phyloP scores from a whole-genome alignment of 2,329 filamentous ascomycete genomes.

The Ophiostoma sp. region DNA sequence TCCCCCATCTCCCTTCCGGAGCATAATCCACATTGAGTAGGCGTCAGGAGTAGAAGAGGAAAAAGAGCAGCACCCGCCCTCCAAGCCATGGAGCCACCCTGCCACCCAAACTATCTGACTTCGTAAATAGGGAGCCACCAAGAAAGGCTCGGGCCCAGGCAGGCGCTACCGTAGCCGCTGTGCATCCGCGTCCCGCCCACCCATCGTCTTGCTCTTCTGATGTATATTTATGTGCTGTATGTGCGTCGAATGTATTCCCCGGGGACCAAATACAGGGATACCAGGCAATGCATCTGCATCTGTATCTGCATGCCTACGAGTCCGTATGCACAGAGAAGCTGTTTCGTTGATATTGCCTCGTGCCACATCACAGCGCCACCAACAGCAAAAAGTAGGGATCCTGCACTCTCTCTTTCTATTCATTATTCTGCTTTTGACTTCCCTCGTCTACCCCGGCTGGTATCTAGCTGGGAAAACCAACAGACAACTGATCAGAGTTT shows the following conservation, averaged over 20 bases:
- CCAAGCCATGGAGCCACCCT: not conserved
- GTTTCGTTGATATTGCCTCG: constrained; percentile 8
- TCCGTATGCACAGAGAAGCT: no score
- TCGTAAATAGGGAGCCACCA: not conserved
- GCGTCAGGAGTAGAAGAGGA: constrained; percentile 4
- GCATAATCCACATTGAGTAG: constrained; percentile 8
- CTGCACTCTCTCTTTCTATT: not conserved
- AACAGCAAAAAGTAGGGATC: not conserved
- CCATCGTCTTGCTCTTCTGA: not conserved
- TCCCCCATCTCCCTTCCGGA: constrained; percentile 9
- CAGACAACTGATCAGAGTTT: constrained; percentile 3
- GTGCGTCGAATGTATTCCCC: no score
- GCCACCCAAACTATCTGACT: not conserved
- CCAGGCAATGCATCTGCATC: not conserved
- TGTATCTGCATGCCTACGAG: not conserved
- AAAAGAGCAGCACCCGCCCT: constrained; percentile 9
- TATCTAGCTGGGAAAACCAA: constrained; percentile 1
- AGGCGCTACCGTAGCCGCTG: constrained; percentile 10
- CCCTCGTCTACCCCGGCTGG: constrained; percentile 3
- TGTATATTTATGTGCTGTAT: not conserved
- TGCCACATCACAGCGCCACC: constrained; percentile 1
- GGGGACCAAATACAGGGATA: not conserved
- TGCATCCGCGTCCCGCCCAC: not conserved
- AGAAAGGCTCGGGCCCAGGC: not conserved
- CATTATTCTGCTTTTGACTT: not conserved